Conservation (phyloP, 129 eudicot species). For the Centrapalus pauciflorus region DNA sequence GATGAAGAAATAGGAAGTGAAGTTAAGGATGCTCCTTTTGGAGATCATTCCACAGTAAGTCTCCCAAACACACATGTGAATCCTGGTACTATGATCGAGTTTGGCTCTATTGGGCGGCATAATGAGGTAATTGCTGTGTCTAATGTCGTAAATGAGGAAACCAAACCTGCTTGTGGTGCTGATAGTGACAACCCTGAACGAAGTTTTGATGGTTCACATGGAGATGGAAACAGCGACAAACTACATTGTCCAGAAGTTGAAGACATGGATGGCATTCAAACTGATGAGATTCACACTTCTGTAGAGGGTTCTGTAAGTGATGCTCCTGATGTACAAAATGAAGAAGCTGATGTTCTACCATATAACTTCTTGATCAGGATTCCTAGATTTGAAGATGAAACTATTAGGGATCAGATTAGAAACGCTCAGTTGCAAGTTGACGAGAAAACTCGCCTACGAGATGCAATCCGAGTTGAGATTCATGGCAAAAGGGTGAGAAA, state of each 20-base stretch:
- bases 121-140: constrained; percentile 6
- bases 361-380: constrained; percentile 62
- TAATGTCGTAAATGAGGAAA: constrained; percentile 26
- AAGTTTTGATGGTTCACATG: constrained; percentile 5
- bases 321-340: constrained; percentile 32
- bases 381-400: constrained; percentile 79
- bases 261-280: constrained; percentile 22
- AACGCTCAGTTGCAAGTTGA: constrained; percentile 53
- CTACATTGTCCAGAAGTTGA: constrained; percentile 21
- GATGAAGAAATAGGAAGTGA: constrained; percentile 22
- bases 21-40: constrained; percentile 24
- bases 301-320: constrained; percentile 33
- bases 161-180: not conserved
- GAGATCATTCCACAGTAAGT: constrained; percentile 15
- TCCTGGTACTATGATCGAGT: constrained; percentile 28
- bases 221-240: constrained; percentile 21
- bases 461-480: constrained; percentile 45
- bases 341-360: constrained; percentile 28
- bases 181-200: constrained; percentile 6
- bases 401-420: constrained; percentile 48
- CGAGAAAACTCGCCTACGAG: constrained; percentile 66
- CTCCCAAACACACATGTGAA: constrained; percentile 13
- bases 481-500: constrained; percentile 45
- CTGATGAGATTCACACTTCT: constrained; percentile 27
- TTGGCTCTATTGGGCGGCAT: constrained; percentile 38